Conservation (phyloP, 2,329 filamentous ascomycete species). For the Ophiostoma tasmaniense region DNA sequence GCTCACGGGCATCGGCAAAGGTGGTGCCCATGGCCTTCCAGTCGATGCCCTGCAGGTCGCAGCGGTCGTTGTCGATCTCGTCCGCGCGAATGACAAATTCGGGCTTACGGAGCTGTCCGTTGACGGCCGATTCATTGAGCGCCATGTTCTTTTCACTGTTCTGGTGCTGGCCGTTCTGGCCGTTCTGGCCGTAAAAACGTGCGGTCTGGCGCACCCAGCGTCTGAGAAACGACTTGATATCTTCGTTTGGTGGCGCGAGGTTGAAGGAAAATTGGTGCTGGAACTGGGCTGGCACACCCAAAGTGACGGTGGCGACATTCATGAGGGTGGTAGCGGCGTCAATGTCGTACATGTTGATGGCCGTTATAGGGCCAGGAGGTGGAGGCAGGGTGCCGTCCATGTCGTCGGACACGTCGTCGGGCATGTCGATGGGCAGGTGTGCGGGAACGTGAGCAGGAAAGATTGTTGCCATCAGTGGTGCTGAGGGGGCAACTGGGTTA, state of each 20-base stretch:
- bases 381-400: neutral
- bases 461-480: neutral
- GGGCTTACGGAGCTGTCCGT: conserved; percentile 21
- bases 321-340: neutral
- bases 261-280: neutral
- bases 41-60: conserved; percentile 52
- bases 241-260: conserved; percentile 2
- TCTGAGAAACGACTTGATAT: conserved; percentile 4
- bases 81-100: conserved; percentile 27
- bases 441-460: neutral
- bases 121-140: conserved; percentile 22
- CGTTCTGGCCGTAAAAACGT: neutral
- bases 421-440: neutral
- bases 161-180: neutral
- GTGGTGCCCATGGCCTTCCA: conserved; percentile 47
- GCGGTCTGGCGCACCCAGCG: neutral
- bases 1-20: conserved; percentile 39
- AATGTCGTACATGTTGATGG: neutral
- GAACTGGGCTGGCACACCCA: neutral
- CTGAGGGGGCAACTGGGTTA: neutral
- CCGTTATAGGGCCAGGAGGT: neutral
- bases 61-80: conserved; percentile 47
- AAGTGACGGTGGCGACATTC: neutral
- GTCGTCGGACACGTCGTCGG: neutral
- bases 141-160: neutral